Percentiles rank a stretch among this genome's conserved stretches.
These are phyloP conservation scores for Thyridium curvatum DNA, from an alignment of 2,329 filamentous ascomycete genomes.

Conservation along the genomic window DNA sequence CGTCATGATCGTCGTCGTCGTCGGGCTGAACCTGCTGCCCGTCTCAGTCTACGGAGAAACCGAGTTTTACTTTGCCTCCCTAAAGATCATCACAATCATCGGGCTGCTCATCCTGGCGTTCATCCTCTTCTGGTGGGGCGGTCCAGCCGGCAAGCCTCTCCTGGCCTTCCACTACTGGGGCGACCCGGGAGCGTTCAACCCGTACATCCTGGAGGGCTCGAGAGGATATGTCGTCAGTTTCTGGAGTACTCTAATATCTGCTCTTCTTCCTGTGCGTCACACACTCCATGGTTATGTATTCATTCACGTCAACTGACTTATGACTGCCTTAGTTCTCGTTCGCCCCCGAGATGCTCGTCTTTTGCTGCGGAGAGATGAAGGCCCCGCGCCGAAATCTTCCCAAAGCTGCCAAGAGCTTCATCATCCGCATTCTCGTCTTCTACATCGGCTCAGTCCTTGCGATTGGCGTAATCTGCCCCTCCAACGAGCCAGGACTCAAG, in stretches of 20 bases:
- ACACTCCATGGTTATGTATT: constrained; percentile 17
- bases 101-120: constrained; percentile 32
- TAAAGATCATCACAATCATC: constrained; percentile 56
- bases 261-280: constrained; percentile 40
- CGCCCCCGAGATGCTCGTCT: constrained; percentile 7
- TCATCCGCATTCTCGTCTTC: constrained; percentile 77
- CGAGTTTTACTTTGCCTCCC: constrained; percentile 42
- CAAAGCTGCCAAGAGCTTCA: constrained; percentile 71
- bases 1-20: constrained; percentile 43
- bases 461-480: constrained; percentile 70
- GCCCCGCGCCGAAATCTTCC: constrained; percentile 73
- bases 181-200: constrained; percentile 60
- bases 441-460: constrained; percentile 70
- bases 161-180: constrained; percentile 67
- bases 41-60: constrained; percentile 56
- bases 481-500: constrained; percentile 20
- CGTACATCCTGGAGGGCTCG: constrained; percentile 50
- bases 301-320: constrained; percentile 13
- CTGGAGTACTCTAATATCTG: constrained; percentile 38
- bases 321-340: constrained; percentile 12
- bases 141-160: constrained; percentile 44
- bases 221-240: constrained; percentile 60
- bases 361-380: constrained; percentile 67
- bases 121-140: constrained; percentile 1
- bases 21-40: constrained; percentile 51